A percentile compares a stretch with the other conserved stretches of the same genome.
Conservation (phyloP, 768 basidiomycete genomes). For the Pleurotus cornucopiae region DNA sequence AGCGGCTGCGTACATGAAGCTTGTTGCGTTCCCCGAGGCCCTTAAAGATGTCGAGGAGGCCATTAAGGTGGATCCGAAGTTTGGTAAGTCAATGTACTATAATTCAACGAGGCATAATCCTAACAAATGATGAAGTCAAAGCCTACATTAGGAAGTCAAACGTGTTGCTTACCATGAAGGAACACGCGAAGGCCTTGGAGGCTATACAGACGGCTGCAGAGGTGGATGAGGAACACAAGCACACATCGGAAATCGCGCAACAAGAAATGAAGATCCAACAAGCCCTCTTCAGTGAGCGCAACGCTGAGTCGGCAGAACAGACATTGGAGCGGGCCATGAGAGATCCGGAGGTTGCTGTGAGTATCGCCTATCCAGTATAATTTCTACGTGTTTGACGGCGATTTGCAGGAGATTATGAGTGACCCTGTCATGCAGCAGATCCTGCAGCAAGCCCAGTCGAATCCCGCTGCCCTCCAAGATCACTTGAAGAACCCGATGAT, state of each 20-base stretch:
- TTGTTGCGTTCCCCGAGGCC: constrained; percentile 89
- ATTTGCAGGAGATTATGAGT: constrained; percentile 67
- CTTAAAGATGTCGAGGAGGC: constrained; percentile 94
- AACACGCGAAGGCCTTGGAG: constrained; percentile 83
- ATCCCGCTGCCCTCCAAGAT: constrained; percentile 87
- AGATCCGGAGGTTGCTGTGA: constrained; percentile 91
- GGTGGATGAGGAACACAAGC: constrained; percentile 77
- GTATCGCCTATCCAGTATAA: constrained; percentile 23
- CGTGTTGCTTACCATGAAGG: constrained; percentile 86
- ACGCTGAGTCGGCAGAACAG: constrained; percentile 87
- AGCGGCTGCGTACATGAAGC: constrained; percentile 95
- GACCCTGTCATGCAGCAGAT: constrained; percentile 95
- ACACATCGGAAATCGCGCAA: constrained; percentile 77
- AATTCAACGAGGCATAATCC: background rate
- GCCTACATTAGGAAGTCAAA: constrained; percentile 92
- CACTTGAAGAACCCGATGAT: constrained; percentile 94
- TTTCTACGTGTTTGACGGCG: constrained; percentile 1
- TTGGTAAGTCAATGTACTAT: constrained; percentile 45
- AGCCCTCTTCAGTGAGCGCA: constrained; percentile 74
- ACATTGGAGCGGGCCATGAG: constrained; percentile 92
- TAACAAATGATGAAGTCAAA: constrained; percentile 58
- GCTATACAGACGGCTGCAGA: constrained; percentile 75
- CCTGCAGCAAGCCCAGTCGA: constrained; percentile 86
- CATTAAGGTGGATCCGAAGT: constrained; percentile 84
- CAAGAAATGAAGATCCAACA: constrained; percentile 79